phyloP scores from a whole-genome alignment of 2,329 filamentous ascomycete species.

The Colletotrichum tanaceti region DNA sequence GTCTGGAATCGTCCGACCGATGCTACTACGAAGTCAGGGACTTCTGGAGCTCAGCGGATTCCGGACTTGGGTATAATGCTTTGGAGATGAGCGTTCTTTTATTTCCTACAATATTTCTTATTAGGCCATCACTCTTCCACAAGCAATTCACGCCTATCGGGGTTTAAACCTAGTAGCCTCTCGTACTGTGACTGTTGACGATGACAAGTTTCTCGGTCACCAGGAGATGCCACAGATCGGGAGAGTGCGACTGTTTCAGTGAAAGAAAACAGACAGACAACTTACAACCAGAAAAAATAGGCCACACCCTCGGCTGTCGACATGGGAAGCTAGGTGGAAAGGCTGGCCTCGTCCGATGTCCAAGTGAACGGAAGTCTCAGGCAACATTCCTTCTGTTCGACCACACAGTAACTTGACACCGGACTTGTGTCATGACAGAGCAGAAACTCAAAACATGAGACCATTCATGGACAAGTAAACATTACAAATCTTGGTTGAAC shows the following conservation, averaged over 20 bases:
- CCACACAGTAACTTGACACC: conserved; percentile 21
- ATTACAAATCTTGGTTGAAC: conserved; percentile 20
- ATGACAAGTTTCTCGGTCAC: background rate
- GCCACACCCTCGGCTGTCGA: background rate
- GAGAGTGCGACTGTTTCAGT: background rate
- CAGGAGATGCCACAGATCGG: background rate
- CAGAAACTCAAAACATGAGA: conserved; percentile 16
- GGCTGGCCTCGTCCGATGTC: conserved; percentile 16
- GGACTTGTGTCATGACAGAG: conserved; percentile 27
- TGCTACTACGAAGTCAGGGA: conserved; percentile 34
- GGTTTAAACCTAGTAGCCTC: conserved; percentile 2
- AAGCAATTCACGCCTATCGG: conserved; percentile 38
- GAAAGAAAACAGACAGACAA: too few relatives aligned
- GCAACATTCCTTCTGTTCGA: conserved; percentile 17
- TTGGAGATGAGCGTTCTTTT: conserved; percentile 38
- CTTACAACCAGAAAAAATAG: background rate
- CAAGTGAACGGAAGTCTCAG: background rate
- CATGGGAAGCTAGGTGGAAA: background rate
- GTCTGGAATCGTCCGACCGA: conserved; percentile 21
- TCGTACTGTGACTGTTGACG: background rate
- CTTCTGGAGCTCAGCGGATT: conserved; percentile 16
- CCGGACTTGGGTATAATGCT: conserved; percentile 37
- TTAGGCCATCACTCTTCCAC: conserved; percentile 34
- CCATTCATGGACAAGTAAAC: conserved; percentile 7
- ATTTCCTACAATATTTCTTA: conserved; percentile 33